These are phyloP conservation scores for Selenicereus undatus DNA, from an alignment of 148 eudicot genomes.

Conservation along the genomic window DNA sequence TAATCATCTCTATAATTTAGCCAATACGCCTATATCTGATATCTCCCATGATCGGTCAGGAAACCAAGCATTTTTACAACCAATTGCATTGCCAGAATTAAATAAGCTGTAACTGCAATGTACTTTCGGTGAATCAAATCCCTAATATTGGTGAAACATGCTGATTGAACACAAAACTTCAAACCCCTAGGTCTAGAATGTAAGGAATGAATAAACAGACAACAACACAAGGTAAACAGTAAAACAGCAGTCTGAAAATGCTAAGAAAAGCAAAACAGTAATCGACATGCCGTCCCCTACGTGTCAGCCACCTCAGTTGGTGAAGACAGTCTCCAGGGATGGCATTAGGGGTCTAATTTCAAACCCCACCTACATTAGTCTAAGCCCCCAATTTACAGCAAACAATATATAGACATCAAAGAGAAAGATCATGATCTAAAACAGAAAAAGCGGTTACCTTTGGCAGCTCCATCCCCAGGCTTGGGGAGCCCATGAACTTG, in stretches of 20 bases:
- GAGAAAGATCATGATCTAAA: neutral
- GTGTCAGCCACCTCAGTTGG: neutral
- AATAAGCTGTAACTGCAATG: too few species aligned
- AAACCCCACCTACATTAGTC: neutral
- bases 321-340: neutral
- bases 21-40: neutral
- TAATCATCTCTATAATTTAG: neutral
- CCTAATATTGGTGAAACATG: too few species aligned
- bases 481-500: constrained; percentile 82
- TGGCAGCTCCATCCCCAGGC: constrained; percentile 38
- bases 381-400: neutral
- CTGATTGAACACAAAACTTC: too few species aligned
- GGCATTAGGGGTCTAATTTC: neutral
- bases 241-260: neutral
- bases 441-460: constrained; percentile 39
- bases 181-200: too few species aligned
- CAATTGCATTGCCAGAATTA: too few species aligned
- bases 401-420: neutral
- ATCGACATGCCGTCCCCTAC: neutral
- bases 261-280: neutral
- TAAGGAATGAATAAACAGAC: neutral
- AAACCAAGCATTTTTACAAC: too few species aligned
- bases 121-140: too few species aligned
- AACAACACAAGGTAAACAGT: neutral
- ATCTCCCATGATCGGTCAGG: neutral